Base-by-base conservation (phyloP, 176 grass and related monocot species). In the Thinopyrum elongatum region DNA sequence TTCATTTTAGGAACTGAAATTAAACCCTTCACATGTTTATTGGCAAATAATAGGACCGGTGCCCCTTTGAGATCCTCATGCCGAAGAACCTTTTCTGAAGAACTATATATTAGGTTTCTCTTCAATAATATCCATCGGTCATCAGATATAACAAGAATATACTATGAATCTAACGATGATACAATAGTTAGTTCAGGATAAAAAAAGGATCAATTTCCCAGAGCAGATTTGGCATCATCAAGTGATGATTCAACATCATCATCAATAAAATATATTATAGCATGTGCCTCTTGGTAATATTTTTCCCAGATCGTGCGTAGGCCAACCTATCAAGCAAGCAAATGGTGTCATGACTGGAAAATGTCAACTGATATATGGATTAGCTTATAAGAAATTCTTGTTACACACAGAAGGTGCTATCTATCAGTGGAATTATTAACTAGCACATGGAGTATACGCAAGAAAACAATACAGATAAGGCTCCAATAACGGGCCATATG, bases 231-330 rank as follows among this genome's bases (percentile, higher is more conserved):
- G 4, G 91, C 84, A 86, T 98, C 93, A 86, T 95, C 91, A 84
- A 98, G 95, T 85, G 93, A 93, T 30, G 85, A 90, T 49, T 84
- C 68, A 80, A 89, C 67, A 3, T 91, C 86, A 64, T 93, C 93
- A 77, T 98, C 95, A 66, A 98, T 90, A 61, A 98, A 90, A 91
- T 92, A 98, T 61, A 98, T 84, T 95, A 98, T 84, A 42, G 93
- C 95, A 94, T 98, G 90, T 15, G 95, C 90, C 82, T 98, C 95
- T 51, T 94, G 93, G 78, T 92, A 98, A 88, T 98, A 98, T 82
- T 98, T 98, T 82, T 98, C 95, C 95, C 95, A 98, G 69, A 98
- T 98, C 74, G 95, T 98, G 34, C 95, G 93, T 63, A 98, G 80
- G 34, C 95, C 91, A 79, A 83, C 81, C 95, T 98, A 81, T 31